These are phyloP conservation scores for Ashbya aceris DNA, from an alignment of 1,139 yeast genomes.

Conservation along the genomic window DNA sequence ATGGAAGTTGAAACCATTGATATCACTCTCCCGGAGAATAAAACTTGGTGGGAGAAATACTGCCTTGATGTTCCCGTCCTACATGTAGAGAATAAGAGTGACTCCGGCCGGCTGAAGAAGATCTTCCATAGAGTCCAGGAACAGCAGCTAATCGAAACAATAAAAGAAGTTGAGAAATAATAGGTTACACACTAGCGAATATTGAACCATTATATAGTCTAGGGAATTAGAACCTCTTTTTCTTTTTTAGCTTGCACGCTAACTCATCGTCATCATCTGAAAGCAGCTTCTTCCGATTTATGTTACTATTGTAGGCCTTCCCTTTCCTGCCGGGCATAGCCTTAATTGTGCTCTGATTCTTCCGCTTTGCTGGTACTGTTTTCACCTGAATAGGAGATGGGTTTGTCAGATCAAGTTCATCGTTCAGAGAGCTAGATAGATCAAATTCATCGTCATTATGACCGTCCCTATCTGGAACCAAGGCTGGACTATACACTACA, in stretches of 20 bases:
- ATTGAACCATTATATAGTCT: not conserved
- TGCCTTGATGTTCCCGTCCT: constrained; percentile 88
- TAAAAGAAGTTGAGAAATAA: constrained; percentile 21
- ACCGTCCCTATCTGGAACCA: not conserved
- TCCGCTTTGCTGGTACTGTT: constrained; percentile 11
- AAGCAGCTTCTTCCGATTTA: constrained; percentile 9
- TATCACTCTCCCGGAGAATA: constrained; percentile 58
- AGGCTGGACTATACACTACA: not conserved
- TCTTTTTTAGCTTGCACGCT: constrained; percentile 3
- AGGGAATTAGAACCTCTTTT: constrained; percentile 1
- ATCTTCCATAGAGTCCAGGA: constrained; percentile 70
- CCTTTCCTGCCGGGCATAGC: constrained; percentile 11
- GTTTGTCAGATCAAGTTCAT: constrained; percentile 25
- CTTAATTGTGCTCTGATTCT: constrained; percentile 10
- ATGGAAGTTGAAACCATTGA: constrained; percentile 46
- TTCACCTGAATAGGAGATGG: constrained; percentile 23
- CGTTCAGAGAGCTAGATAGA: constrained; percentile 24
- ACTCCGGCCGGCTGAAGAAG: constrained; percentile 41
- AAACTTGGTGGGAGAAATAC: constrained; percentile 70
- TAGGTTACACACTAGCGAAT: constrained; percentile 1
- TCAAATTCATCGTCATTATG: constrained; percentile 23
- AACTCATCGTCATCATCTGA: constrained; percentile 8
- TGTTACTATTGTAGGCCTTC: constrained; percentile 9
- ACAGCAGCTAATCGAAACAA: constrained; percentile 46
- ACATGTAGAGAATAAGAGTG: constrained; percentile 49